These are phyloP conservation scores for Alternaria sp. DNA, from an alignment of 2,329 filamentous ascomycete genomes.

Conservation along the genomic window DNA sequence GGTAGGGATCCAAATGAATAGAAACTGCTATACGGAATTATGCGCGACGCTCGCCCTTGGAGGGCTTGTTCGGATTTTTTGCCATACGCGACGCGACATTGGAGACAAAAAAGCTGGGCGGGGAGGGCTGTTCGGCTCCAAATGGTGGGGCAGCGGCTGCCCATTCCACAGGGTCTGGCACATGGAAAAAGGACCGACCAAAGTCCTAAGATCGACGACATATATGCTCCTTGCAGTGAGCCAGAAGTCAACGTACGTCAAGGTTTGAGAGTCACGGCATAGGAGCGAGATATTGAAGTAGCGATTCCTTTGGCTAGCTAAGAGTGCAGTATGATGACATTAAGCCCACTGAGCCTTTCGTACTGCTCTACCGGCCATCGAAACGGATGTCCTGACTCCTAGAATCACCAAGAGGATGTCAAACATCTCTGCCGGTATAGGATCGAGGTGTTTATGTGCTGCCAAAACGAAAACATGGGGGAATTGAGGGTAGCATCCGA, in stretches of 20 bases:
- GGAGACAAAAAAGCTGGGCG: slow-evolving; percentile 20
- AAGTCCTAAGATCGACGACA: slow-evolving; percentile 4
- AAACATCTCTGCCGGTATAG: slow-evolving; percentile 35
- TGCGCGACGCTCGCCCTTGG: slow-evolving; percentile 1
- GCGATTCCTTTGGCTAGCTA: slow-evolving; percentile 43
- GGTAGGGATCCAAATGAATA: not conserved
- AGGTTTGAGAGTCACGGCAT: slow-evolving; percentile 3
- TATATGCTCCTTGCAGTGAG: slow-evolving; percentile 1
- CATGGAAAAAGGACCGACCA: slow-evolving; percentile 23
- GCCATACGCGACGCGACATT: slow-evolving; percentile 11
- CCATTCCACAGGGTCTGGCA: slow-evolving; percentile 15
- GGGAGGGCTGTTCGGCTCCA: slow-evolving; percentile 15
- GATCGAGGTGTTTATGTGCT: slow-evolving; percentile 36
- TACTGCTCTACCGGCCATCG: slow-evolving; percentile 27
- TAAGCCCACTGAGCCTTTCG: slow-evolving; percentile 29
- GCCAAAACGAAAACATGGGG: slow-evolving; percentile 45
- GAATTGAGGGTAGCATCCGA: slow-evolving; percentile 47
- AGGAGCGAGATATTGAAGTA: slow-evolving; percentile 29
- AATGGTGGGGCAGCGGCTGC: slow-evolving; percentile 23
- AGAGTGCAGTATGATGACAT: slow-evolving; percentile 40
- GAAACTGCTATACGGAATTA: not conserved
- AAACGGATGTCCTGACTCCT: slow-evolving; percentile 33
- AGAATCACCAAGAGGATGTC: slow-evolving; percentile 32
- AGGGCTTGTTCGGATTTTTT: slow-evolving; percentile 6
- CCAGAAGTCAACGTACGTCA: not conserved